Base-by-base conservation (phyloP, 2,329 filamentous ascomycete species). In the Harringtonia lauricola region DNA sequence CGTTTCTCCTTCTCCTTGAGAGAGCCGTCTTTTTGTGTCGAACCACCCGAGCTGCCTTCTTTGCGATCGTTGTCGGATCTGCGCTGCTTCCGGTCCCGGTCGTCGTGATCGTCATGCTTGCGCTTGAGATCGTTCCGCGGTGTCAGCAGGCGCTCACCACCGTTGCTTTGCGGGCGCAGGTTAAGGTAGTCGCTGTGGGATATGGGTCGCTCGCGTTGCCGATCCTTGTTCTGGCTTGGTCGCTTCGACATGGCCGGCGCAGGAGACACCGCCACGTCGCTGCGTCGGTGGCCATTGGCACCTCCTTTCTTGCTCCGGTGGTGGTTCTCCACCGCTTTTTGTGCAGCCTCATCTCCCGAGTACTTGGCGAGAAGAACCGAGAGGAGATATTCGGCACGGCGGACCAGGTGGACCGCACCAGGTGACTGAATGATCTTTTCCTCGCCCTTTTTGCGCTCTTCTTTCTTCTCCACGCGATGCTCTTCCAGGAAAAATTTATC, bases 401-500 rank as follows among this genome's bases (percentile, higher is more conserved):
- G 86, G 43, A 96, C 90, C 36, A 98, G 79, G 59, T 98, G 92
- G 24, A 98, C 92, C 19, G 92, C 90, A n/a, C 92, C 92, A 4
- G 92, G 92, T 3, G 90, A 94, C 56, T 94, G 94, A 30, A 86
- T 85, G 49, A 82, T 81, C 55, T 86, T 88, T 45, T 82, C 83
- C 17, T 86, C 82, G 15, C 68, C 77, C 55, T 87, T 86, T 56
- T 72, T 84, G 30, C 92, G 83, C 61, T 95, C 88, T 55, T 92
- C 89, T 60, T 96, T 96, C 66, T 94, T 92, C 61, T 94, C 92
- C 17, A 96, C 90, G n/a, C 90, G 84, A 60, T 96, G 89, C 62
- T 98, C 94, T 59, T 98, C 92, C 2, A 98, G 67, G 66, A 94
- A 98, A 59, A 96, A 86, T 57, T 95, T 96, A 55, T 95, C 88